These are phyloP conservation scores for Pezicula radicicola DNA, from an alignment of 2,329 filamentous ascomycete genomes.

Conservation along the genomic window DNA sequence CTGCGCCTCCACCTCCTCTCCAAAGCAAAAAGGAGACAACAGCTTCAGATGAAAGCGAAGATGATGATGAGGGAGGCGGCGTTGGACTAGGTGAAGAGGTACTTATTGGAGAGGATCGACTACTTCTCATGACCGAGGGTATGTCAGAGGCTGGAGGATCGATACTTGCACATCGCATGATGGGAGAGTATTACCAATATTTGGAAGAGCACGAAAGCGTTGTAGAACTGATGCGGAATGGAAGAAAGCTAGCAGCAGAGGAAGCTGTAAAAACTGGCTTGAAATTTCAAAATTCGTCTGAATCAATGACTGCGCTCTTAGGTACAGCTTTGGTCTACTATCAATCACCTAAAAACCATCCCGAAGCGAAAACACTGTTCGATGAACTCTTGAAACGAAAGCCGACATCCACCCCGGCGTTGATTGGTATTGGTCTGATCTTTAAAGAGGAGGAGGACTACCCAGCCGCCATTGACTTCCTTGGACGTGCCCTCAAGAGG, in stretches of 20 bases:
- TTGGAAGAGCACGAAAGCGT: slow-evolving; percentile 82
- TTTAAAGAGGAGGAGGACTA: slow-evolving; percentile 93
- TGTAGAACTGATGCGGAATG: slow-evolving; percentile 76
- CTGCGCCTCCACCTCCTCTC: slow-evolving; percentile 37
- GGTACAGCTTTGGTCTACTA: slow-evolving; percentile 88
- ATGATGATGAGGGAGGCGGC: slow-evolving; percentile 51
- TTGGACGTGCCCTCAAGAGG: slow-evolving; percentile 70
- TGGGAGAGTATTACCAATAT: slow-evolving; percentile 79
- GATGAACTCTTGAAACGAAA: slow-evolving; percentile 76
- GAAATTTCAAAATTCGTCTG: slow-evolving; percentile 63
- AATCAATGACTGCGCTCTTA: slow-evolving; percentile 73
- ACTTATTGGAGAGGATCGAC: slow-evolving; percentile 71
- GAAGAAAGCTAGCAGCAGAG: slow-evolving; percentile 55
- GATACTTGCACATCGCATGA: slow-evolving; percentile 76
- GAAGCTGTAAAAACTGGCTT: slow-evolving; percentile 68
- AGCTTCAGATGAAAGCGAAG: slow-evolving; percentile 47
- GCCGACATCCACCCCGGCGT: slow-evolving; percentile 70
- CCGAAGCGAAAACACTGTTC: slow-evolving; percentile 84
- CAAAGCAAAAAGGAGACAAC: slow-evolving; percentile 32
- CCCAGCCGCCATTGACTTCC: slow-evolving; percentile 73
- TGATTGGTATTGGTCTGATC: slow-evolving; percentile 89
- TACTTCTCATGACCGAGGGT: slow-evolving; percentile 78
- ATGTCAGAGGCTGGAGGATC: slow-evolving; percentile 63
- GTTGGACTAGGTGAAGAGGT: slow-evolving; percentile 49
- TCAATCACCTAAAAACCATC: slow-evolving; percentile 84